Conservation (phyloP, 164 flowering plant genomes). For the Vitis labrusca region DNA sequence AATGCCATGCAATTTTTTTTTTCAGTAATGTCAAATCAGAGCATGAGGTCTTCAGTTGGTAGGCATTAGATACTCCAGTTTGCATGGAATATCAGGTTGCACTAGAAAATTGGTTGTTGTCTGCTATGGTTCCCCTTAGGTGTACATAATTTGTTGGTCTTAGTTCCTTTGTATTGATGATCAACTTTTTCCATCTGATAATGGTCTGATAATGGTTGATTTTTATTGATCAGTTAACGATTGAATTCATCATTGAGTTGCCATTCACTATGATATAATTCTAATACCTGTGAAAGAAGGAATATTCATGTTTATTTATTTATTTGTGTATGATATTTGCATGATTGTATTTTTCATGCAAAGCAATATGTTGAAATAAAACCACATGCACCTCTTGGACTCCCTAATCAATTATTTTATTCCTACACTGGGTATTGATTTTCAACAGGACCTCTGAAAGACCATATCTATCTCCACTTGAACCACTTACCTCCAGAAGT, state of each 20-base stretch:
- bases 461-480: constrained; percentile 87
- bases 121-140: not conserved
- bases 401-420: not conserved
- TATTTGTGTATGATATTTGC: not conserved
- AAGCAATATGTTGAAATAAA: not conserved
- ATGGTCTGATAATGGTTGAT: no score
- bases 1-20: not conserved
- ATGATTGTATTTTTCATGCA: not conserved
- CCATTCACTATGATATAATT: no score
- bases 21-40: no score
- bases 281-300: not conserved
- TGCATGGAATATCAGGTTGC: no score
- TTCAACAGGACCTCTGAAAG: constrained; percentile 59
- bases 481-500: constrained; percentile 99
- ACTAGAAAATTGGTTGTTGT: no score
- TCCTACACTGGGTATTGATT: not conserved
- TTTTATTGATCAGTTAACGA: no score
- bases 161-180: not conserved
- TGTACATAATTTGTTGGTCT: not conserved
- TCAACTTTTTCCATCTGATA: not conserved
- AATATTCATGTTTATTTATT: not conserved
- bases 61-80: no score
- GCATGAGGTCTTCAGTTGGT: no score
- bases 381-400: not conserved
- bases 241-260: no score